Conservation (phyloP, 352 stramenopile species). For the Globisporangium abappressorium region DNA sequence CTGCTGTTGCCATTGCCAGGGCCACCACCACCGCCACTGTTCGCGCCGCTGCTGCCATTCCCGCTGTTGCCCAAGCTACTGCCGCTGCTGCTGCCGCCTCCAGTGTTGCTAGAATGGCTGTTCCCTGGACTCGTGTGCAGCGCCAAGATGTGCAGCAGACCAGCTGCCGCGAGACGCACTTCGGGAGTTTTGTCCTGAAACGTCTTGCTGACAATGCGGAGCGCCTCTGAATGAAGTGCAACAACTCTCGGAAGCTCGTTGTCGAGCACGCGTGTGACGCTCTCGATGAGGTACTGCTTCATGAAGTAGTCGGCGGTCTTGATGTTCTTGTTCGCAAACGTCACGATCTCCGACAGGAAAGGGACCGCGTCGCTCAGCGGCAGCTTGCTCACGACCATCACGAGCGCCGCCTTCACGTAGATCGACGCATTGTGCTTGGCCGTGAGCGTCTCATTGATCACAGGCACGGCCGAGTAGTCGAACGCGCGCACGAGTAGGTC, state of each 20-base stretch:
- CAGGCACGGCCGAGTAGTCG: slow-evolving; percentile 59
- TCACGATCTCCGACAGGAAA: slow-evolving; percentile 66
- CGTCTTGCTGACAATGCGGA: slow-evolving; percentile 69
- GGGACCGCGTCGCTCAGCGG: slow-evolving; percentile 51
- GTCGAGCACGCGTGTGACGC: slow-evolving; percentile 52
- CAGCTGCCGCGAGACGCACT: slow-evolving; percentile 58
- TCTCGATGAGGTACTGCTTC: slow-evolving; percentile 75
- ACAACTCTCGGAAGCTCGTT: slow-evolving; percentile 36
- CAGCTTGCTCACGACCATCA: slow-evolving; percentile 66
- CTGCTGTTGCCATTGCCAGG: background rate
- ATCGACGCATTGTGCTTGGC: slow-evolving; percentile 54
- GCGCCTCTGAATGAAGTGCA: slow-evolving; percentile 53
- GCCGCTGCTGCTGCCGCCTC: slow-evolving; percentile 7
- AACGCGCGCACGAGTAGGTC: slow-evolving; percentile 72
- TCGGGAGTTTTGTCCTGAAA: slow-evolving; percentile 79
- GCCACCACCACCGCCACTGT: slow-evolving; percentile 17
- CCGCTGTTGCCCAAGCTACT: slow-evolving; percentile 22
- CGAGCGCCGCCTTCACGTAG: slow-evolving; percentile 65
- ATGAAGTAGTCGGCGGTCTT: slow-evolving; percentile 74
- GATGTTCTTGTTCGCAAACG: slow-evolving; percentile 56
- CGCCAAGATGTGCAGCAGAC: slow-evolving; percentile 61
- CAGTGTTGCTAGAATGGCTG: slow-evolving; percentile 4
- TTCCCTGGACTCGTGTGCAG: slow-evolving; percentile 38
- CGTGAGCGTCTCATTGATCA: slow-evolving; percentile 51
- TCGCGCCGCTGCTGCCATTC: slow-evolving; percentile 12